Evolutionary conservation across 2,329 filamentous ascomycete genomes (phyloP).

Genomic region (Calonectria hongkongensis): DNA sequence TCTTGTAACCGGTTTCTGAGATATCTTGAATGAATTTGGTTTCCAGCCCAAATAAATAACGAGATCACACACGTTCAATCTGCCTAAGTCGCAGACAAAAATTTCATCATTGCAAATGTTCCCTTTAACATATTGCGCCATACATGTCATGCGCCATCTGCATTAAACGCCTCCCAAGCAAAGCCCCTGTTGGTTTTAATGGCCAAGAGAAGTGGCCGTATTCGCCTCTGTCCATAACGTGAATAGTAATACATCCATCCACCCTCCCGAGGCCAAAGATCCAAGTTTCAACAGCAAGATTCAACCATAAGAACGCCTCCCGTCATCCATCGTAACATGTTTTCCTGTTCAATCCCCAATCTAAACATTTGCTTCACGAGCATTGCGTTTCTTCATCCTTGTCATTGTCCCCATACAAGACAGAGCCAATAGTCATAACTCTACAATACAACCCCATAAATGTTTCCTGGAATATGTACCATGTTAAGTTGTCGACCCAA

Average conservation of each 20-base stretch:
- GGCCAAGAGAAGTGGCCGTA: slow-evolving; percentile 11
- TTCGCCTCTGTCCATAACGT: slow-evolving; percentile 25
- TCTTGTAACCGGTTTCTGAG: not conserved
- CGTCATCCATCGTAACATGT: slow-evolving; percentile 34
- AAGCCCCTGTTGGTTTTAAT: slow-evolving; percentile 20
- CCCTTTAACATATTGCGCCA: not conserved
- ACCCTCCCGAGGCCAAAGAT: slow-evolving; percentile 22
- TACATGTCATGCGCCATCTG: slow-evolving; percentile 12
- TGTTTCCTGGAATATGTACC: slow-evolving; percentile 8
- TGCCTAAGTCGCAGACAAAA: not conserved
- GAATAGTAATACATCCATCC: slow-evolving; percentile 38
- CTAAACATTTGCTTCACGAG: slow-evolving; percentile 15
- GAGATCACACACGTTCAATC: not conserved
- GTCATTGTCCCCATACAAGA: not conserved
- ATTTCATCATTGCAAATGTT: not conserved
- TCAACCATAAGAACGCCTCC: slow-evolving; percentile 37
- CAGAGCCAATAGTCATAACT: slow-evolving; percentile 12
- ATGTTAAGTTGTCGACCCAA: not conserved
- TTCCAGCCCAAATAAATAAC: not conserved
- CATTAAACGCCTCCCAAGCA: slow-evolving; percentile 31
- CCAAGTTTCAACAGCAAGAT: slow-evolving; percentile 15
- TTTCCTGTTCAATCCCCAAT: slow-evolving; percentile 25
- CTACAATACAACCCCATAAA: slow-evolving; percentile 22
- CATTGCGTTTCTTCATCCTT: slow-evolving; percentile 4
- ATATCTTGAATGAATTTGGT: not conserved